Conservation (phyloP, 176 grass and related monocot species). For the Coix lacrymajobi region DNA sequence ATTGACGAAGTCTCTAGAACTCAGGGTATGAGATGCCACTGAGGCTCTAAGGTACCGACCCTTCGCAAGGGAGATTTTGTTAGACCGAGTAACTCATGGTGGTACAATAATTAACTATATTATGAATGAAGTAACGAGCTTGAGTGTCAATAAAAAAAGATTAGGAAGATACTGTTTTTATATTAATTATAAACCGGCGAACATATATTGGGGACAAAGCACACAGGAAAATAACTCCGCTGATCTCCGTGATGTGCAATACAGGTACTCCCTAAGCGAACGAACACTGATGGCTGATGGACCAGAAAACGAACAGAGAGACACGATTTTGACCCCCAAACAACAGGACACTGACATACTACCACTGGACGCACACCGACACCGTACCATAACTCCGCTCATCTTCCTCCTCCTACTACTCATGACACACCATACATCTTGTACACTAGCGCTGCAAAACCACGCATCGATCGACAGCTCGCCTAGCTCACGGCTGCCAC, state of each 20-base stretch:
- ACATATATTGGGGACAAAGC: not conserved
- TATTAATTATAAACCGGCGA: not conserved
- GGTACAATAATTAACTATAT: too few species aligned
- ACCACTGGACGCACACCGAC: not conserved
- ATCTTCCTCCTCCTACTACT: not conserved
- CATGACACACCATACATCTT: not conserved
- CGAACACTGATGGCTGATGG: not conserved
- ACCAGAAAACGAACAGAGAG: not conserved
- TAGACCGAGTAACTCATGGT: too few species aligned
- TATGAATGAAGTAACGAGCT: too few species aligned
- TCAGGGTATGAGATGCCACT: too few species aligned
- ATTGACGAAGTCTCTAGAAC: too few species aligned
- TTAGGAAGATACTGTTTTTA: not conserved
- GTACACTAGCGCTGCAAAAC: not conserved
- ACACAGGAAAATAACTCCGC: not conserved
- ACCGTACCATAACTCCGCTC: not conserved
- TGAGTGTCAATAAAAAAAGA: not conserved
- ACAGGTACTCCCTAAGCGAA: not conserved
- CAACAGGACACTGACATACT: not conserved
- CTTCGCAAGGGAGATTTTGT: too few species aligned
- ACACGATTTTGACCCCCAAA: not conserved
- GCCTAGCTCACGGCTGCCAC: slow-evolving; percentile 45
- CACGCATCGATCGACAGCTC: not conserved
- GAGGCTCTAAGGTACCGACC: too few species aligned
- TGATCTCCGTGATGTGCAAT: not conserved